phyloP scores from a whole-genome alignment of 257 asterid species.

The Penstemon newberryi region DNA sequence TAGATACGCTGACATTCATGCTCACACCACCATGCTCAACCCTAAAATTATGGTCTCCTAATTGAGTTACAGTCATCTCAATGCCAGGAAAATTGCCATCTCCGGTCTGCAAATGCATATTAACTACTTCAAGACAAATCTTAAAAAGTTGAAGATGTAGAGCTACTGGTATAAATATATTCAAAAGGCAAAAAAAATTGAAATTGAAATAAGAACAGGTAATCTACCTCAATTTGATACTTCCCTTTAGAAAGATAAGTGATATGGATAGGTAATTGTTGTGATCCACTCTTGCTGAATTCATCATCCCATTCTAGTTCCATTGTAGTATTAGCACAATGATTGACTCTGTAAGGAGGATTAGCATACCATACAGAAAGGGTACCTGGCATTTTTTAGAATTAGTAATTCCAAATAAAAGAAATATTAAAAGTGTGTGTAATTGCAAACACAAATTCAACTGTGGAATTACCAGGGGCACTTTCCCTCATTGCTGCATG shows the following conservation, averaged over 20 bases:
- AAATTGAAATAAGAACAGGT: conserved; percentile 12
- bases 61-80: conserved; percentile 57
- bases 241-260: conserved; percentile 63
- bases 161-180: conserved; percentile 5
- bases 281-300: conserved; percentile 42
- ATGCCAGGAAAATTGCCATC: conserved; percentile 49
- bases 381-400: conserved; percentile 47
- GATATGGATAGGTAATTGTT: conserved; percentile 42
- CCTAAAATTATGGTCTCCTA: conserved; percentile 56
- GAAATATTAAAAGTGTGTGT: conserved; percentile 7
- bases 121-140: conserved; percentile 23
- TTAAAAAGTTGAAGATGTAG: conserved; percentile 21
- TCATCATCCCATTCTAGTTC: conserved; percentile 85
- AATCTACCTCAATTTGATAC: conserved; percentile 69
- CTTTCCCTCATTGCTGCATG: conserved; percentile 41
- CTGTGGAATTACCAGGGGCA: conserved; percentile 53
- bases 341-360: conserved; percentile 87
- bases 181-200: conserved; percentile 11
- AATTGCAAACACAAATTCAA: conserved; percentile 11
- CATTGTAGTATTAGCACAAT: conserved; percentile 51
- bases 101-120: conserved; percentile 55
- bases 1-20: conserved; percentile 67
- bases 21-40: conserved; percentile 82
- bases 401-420: conserved; percentile 15
- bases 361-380: conserved; percentile 74